Evolutionary conservation across 352 stramenopile species (phyloP).

Genomic region (Vaucheria bursata): DNA sequence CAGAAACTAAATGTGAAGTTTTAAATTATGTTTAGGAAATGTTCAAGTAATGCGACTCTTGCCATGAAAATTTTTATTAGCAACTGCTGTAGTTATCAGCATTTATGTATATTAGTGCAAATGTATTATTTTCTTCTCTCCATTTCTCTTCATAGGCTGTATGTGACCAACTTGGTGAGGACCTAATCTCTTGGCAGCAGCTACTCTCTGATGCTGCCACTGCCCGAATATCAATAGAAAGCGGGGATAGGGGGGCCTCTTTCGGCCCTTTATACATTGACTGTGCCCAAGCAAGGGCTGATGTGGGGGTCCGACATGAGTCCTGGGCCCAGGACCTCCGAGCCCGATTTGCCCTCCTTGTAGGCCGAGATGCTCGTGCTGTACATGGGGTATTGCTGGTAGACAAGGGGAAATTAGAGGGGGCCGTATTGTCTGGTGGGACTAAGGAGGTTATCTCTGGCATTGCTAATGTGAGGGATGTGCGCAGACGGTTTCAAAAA

Average conservation of each 20-base stretch:
- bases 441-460: slow-evolving; percentile 88
- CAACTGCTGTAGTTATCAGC: too few species aligned
- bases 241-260: slow-evolving; percentile 66
- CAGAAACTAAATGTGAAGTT: too few species aligned
- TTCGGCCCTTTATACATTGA: slow-evolving; percentile 71
- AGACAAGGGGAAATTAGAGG: slow-evolving; percentile 76
- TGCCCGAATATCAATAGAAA: slow-evolving; percentile 87
- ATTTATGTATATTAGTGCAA: too few species aligned
- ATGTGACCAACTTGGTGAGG: slow-evolving; percentile 75
- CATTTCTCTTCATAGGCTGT: slow-evolving; percentile 76
- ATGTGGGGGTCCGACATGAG: slow-evolving; percentile 75
- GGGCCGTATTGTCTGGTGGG: slow-evolving; percentile 82
- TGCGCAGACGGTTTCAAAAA: slow-evolving; percentile 32
- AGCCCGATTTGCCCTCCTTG: slow-evolving; percentile 81
- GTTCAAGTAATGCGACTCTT: too few species aligned
- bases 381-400: slow-evolving; percentile 14
- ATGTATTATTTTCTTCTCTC: too few species aligned
- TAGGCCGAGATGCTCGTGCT: slow-evolving; percentile 64
- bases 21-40: too few species aligned
- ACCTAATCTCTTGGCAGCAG: slow-evolving; percentile 90
- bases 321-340: slow-evolving; percentile 98
- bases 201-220: slow-evolving; percentile 91
- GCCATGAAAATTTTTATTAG: too few species aligned
- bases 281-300: slow-evolving; percentile 63
- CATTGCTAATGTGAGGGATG: slow-evolving; percentile 54